Evolutionary conservation across 129 eudicot genomes (phyloP).

Genomic region (Arctium lappa): DNA sequence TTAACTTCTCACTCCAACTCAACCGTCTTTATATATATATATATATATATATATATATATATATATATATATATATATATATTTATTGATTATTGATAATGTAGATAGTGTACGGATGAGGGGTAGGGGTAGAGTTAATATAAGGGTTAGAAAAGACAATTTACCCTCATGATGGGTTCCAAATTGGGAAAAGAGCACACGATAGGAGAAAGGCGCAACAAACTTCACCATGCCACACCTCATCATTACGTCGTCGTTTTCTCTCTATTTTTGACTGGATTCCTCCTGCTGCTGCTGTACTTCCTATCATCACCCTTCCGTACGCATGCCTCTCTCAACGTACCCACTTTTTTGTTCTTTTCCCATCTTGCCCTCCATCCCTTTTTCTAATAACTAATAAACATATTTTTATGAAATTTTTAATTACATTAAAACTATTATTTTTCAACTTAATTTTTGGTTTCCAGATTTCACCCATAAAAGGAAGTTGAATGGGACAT

Average conservation of each 20-base stretch:
- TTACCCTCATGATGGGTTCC: neutral
- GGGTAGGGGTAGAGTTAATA: too few species aligned
- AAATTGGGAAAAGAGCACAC: neutral
- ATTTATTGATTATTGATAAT: too few species aligned
- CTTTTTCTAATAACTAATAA: neutral
- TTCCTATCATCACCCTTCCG: neutral
- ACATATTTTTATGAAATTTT: too few species aligned
- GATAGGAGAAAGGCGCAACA: neutral
- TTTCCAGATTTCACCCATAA: too few species aligned
- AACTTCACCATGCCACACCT: neutral
- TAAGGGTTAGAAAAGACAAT: neutral
- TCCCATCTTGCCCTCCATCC: neutral
- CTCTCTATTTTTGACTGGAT: neutral
- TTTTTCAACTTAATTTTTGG: too few species aligned
- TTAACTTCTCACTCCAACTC: too few species aligned
- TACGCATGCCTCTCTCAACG: neutral
- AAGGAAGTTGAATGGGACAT: neutral
- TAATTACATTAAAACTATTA: too few species aligned
- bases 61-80: too few species aligned
- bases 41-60: too few species aligned
- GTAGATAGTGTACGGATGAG: neutral
- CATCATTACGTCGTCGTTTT: neutral
- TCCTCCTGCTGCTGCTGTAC: neutral
- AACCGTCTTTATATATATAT: too few species aligned
- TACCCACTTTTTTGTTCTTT: neutral